phyloP scores from a whole-genome alignment of 805 yeast species.

The Lachancea nothofagi region DNA sequence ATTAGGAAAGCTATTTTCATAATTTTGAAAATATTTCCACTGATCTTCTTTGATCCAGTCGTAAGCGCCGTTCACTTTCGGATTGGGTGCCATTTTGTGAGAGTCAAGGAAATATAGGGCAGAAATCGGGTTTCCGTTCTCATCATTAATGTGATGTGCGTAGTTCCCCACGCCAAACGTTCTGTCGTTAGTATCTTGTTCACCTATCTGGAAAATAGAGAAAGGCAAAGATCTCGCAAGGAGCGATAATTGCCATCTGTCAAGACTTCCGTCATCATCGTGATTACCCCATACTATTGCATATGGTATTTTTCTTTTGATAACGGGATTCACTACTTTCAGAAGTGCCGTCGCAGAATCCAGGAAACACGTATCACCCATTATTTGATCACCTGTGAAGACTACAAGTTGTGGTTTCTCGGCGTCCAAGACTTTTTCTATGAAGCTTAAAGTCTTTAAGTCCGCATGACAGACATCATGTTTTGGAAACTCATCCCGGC shows the following conservation, averaged over 20 bases:
- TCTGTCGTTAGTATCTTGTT: constrained; percentile 38
- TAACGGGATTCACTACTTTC: constrained; percentile 68
- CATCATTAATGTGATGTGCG: constrained; percentile 45
- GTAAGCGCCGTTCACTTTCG: constrained; percentile 70
- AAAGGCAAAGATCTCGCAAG: constrained; percentile 58
- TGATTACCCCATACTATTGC: constrained; percentile 90
- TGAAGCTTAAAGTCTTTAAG: constrained; percentile 55
- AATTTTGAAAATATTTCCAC: constrained; percentile 47
- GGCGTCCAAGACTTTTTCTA: constrained; percentile 56
- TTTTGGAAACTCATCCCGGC: constrained; percentile 68
- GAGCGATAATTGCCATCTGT: constrained; percentile 55
- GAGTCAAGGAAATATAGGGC: constrained; percentile 77
- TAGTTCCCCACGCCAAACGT: constrained; percentile 85
- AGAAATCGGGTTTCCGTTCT: constrained; percentile 41
- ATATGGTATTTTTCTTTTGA: constrained; percentile 67
- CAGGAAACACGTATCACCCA: constrained; percentile 64
- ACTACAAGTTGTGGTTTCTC: constrained; percentile 85
- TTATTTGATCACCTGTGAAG: constrained; percentile 86
- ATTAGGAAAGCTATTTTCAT: constrained; percentile 31
- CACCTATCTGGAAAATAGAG: constrained; percentile 58
- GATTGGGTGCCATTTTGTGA: constrained; percentile 64
- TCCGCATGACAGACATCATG: constrained; percentile 69
- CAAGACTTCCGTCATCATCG: constrained; percentile 78
- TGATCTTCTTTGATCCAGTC: constrained; percentile 79
- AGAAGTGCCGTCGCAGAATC: constrained; percentile 80